Percentiles rank a stretch among this genome's conserved stretches.
Conservation (phyloP, 2,329 filamentous ascomycete genomes). For the Penicillium sp. region DNA sequence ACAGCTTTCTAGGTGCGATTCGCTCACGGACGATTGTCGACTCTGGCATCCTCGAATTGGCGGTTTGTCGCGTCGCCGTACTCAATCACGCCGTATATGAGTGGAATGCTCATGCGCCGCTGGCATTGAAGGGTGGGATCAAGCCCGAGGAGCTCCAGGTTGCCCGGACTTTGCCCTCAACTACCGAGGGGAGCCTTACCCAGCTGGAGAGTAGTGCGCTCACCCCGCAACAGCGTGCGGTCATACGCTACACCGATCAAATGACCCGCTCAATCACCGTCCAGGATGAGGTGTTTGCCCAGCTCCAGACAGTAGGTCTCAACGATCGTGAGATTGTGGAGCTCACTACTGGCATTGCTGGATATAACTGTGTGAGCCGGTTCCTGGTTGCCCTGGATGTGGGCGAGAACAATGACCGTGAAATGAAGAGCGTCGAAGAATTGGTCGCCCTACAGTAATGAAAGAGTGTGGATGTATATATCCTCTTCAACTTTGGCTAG, state of each 20-base stretch:
- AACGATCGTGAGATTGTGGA: conserved; percentile 72
- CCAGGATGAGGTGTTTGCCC: conserved; percentile 60
- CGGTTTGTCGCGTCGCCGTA: conserved; percentile 73
- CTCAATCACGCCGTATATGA: conserved; percentile 79
- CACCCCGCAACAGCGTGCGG: conserved; percentile 59
- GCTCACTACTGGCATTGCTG: conserved; percentile 76
- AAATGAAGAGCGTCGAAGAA: conserved; percentile 64
- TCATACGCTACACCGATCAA: conserved; percentile 70
- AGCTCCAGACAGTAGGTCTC: conserved; percentile 55
- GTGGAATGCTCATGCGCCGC: conserved; percentile 72
- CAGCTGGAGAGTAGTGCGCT: conserved; percentile 39
- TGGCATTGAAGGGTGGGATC: conserved; percentile 45
- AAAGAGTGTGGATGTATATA: not conserved
- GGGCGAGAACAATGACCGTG: conserved; percentile 40
- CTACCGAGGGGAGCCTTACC: conserved; percentile 24
- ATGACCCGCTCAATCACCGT: conserved; percentile 73
- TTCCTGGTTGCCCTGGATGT: conserved; percentile 78
- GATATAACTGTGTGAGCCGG: conserved; percentile 81
- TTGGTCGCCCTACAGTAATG: conserved; percentile 48
- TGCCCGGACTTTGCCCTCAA: conserved; percentile 51
- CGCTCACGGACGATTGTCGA: conserved; percentile 48
- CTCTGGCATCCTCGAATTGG: conserved; percentile 61
- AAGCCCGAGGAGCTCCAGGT: conserved; percentile 46
- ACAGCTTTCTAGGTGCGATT: conserved; percentile 53
- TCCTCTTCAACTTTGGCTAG: not conserved